These are phyloP conservation scores for Neonectria ditissima DNA, from an alignment of 2,329 filamentous ascomycete genomes.

Conservation along the genomic window DNA sequence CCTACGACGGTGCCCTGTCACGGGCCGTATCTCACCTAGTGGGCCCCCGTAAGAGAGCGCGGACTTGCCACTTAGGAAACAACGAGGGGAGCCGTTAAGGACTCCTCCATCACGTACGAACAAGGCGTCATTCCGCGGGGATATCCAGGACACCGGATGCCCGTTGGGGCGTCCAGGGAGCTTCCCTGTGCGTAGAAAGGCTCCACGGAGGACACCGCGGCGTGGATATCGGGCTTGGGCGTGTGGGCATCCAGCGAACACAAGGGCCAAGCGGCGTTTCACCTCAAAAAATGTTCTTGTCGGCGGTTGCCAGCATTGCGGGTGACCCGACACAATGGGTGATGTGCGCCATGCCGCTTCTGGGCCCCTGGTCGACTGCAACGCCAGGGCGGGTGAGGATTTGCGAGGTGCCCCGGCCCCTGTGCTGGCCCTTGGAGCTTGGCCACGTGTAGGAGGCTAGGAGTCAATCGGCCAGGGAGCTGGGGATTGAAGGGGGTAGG, in stretches of 20 bases:
- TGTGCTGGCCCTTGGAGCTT: constrained; percentile 26
- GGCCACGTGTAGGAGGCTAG: constrained; percentile 41
- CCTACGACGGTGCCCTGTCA: constrained; percentile 19
- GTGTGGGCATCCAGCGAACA: constrained; percentile 21
- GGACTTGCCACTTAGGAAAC: constrained; percentile 9
- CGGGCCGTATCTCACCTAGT: constrained; percentile 31
- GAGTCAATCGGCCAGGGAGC: constrained; percentile 23
- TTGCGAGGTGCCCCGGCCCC: constrained; percentile 31
- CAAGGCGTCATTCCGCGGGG: constrained; percentile 10
- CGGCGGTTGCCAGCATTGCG: constrained; percentile 23
- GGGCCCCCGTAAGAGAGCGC: constrained; percentile 16
- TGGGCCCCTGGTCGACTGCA: constrained; percentile 34
- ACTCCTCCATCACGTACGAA: constrained; percentile 8
- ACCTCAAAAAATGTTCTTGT: constrained; percentile 28
- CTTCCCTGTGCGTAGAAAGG: constrained; percentile 19
- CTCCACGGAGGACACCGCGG: constrained; percentile 7
- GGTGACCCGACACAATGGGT: constrained; percentile 47
- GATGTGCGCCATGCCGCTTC: constrained; percentile 46
- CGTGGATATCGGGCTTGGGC: constrained; percentile 4
- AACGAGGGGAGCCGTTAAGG: constrained; percentile 22
- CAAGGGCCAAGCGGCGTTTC: constrained; percentile 32
- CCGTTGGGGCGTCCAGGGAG: constrained; percentile 23
- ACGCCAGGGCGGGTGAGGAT: constrained; percentile 26
- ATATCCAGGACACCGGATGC: constrained; percentile 10
- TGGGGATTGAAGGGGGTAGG: background rate